These are phyloP conservation scores for Quercus rubra DNA, from an alignment of 306 rosid species.

Conservation along the genomic window DNA sequence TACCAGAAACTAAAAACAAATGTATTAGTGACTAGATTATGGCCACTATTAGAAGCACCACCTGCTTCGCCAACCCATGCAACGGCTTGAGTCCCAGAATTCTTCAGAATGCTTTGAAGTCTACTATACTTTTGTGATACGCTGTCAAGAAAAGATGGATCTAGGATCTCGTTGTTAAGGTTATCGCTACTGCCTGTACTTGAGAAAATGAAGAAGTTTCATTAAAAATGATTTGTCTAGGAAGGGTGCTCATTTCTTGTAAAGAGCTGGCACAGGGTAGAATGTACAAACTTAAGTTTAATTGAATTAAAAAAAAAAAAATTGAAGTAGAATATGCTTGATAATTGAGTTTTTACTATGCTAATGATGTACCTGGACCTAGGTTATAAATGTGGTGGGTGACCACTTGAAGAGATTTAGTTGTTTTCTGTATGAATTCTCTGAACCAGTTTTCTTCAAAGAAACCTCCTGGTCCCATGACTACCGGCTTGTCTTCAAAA, in stretches of 20 bases:
- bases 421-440: conserved; percentile 49
- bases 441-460: conserved; percentile 70
- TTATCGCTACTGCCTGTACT: conserved; percentile 58
- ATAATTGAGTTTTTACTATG: neutral
- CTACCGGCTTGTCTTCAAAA: conserved; percentile 50
- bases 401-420: conserved; percentile 40
- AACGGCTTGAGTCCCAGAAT: conserved; percentile 40
- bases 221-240: neutral
- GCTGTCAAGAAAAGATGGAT: conserved; percentile 62
- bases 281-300: no score
- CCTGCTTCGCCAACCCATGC: conserved; percentile 99
- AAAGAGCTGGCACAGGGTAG: neutral
- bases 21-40: conserved; percentile 69
- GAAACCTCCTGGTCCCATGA: conserved; percentile 91
- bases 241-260: neutral
- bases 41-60: conserved; percentile 91
- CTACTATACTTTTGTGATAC: conserved; percentile 40
- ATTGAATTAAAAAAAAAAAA: no score
- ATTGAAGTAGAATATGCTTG: no score
- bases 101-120: conserved; percentile 51
- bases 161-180: conserved; percentile 59
- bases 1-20: conserved; percentile 87
- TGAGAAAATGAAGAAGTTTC: neutral
- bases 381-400: conserved; percentile 89
- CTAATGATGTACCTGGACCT: conserved; percentile 63